Conservation (phyloP, 2,329 filamentous ascomycete genomes). For the Tolypocladium cylindrosporum region DNA sequence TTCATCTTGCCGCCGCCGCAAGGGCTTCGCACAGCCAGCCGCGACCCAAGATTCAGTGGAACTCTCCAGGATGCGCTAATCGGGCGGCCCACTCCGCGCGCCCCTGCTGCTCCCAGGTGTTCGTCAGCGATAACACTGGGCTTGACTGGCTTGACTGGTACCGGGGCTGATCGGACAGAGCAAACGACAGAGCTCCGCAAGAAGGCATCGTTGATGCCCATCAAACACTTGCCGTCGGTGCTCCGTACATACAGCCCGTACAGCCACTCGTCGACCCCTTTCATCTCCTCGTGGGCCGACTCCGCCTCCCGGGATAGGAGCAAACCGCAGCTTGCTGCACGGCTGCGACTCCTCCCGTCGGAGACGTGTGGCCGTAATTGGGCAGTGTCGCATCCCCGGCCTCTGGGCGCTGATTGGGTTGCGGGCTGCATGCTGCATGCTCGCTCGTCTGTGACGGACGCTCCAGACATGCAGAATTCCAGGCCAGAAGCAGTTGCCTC, state of each 20-base stretch:
- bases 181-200: not conserved
- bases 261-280: not conserved
- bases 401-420: not conserved
- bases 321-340: not conserved
- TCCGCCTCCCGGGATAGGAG: not conserved
- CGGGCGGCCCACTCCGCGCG: not conserved
- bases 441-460: not conserved
- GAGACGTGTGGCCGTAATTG: not conserved
- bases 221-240: not conserved
- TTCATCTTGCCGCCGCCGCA: not conserved
- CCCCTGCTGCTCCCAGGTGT: not conserved
- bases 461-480: not conserved
- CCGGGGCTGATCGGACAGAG: not conserved
- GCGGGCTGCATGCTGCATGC: not conserved
- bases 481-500: not conserved
- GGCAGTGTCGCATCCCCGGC: not conserved
- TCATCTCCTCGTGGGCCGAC: not conserved
- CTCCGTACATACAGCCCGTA: not conserved
- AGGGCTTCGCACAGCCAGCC: not conserved
- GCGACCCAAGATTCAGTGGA: not conserved
- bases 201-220: not conserved
- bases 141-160: not conserved
- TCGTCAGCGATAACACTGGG: not conserved
- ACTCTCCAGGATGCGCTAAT: not conserved
- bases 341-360: not conserved